phyloP scores from a whole-genome alignment of 2,329 filamentous ascomycete genomes.

The Colletotrichum sp. region DNA sequence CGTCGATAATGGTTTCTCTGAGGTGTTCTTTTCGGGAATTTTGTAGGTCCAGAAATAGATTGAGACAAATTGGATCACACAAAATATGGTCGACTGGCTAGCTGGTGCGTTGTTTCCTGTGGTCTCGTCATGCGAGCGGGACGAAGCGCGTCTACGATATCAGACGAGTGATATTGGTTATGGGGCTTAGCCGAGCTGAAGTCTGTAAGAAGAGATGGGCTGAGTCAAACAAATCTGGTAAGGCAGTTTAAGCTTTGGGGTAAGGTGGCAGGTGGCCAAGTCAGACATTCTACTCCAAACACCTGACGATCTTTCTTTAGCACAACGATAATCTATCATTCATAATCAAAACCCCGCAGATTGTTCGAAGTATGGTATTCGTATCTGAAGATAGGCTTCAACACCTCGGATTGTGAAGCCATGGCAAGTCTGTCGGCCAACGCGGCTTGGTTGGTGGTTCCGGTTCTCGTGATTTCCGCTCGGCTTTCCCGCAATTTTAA shows the following conservation, averaged over 20 bases:
- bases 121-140: neutral
- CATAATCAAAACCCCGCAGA: neutral
- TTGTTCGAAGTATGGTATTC: neutral
- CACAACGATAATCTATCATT: neutral
- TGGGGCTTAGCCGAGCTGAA: neutral
- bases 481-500: conserved; percentile 4
- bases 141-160: neutral
- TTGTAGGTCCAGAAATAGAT: neutral
- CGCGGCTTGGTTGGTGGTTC: neutral
- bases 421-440: neutral
- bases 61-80: neutral
- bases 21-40: neutral
- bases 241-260: neutral
- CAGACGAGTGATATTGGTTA: neutral
- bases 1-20: neutral
- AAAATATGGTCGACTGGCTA: neutral
- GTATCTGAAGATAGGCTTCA: neutral
- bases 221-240: neutral
- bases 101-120: neutral
- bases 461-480: neutral
- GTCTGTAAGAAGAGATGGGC: neutral
- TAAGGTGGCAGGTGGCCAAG: neutral
- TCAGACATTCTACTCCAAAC: neutral
- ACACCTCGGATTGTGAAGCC: neutral
- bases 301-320: neutral